Percentiles rank a stretch among this genome's conserved stretches.
Evolutionary conservation across 2,329 filamentous ascomycete genomes (phyloP).

Genomic region (Teratosphaeria epicoccoides): DNA sequence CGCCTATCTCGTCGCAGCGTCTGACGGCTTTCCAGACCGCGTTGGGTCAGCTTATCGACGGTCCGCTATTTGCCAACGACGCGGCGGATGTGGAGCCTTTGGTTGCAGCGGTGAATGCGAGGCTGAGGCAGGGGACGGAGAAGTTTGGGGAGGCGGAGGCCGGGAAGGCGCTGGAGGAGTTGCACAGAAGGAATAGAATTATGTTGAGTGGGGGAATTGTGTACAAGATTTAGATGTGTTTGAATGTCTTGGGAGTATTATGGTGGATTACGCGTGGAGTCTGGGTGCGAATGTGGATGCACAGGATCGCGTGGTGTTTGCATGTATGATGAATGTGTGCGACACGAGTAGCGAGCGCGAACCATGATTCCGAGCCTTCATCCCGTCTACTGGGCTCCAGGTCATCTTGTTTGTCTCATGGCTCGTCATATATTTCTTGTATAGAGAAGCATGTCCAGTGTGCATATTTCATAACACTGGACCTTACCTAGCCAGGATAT

Average conservation of each 20-base stretch:
- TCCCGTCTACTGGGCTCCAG: too few species aligned
- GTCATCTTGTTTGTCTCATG: too few species aligned
- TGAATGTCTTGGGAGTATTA: too few species aligned
- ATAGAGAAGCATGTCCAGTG: too few species aligned
- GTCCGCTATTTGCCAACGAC: conserved; percentile 77
- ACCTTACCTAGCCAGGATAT: too few species aligned
- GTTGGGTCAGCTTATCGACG: conserved; percentile 73
- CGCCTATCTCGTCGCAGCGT: conserved; percentile 49
- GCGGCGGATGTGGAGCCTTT: conserved; percentile 65
- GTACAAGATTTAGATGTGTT: conserved; percentile 35
- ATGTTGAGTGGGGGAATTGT: conserved; percentile 53
- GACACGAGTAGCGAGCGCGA: too few species aligned
- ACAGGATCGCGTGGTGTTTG: not conserved
- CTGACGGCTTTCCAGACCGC: conserved; percentile 66
- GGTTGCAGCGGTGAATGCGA: conserved; percentile 67
- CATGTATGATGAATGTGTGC: not conserved
- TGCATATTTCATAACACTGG: too few species aligned
- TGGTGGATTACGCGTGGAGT: not conserved
- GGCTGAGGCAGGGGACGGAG: conserved; percentile 47
- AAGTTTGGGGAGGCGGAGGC: conserved; percentile 64
- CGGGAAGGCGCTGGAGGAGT: conserved; percentile 61
- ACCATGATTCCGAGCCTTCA: too few species aligned
- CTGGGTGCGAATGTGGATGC: not conserved
- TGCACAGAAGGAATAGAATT: conserved; percentile 78
- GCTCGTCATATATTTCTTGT: too few species aligned